phyloP scores from a whole-genome alignment of 495 filamentous ascomycete genomes.

The Trichoderma parareesei region DNA sequence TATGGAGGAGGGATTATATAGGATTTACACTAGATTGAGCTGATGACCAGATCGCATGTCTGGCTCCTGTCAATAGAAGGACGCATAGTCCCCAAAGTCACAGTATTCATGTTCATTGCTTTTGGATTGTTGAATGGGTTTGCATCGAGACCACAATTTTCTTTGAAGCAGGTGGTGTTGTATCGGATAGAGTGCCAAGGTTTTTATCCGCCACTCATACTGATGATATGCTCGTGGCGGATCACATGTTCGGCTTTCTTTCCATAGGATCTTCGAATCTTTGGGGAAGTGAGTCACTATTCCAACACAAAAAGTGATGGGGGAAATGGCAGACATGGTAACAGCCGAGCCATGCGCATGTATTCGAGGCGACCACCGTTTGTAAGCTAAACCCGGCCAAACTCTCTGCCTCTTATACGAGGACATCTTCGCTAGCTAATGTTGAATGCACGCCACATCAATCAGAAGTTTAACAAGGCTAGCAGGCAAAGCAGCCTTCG shows the following conservation, averaged over 20 bases:
- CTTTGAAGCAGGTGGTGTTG: neutral
- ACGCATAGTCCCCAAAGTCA: too few species aligned
- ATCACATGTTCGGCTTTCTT: neutral
- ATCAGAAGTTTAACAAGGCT: too few species aligned
- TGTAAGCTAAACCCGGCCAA: neutral
- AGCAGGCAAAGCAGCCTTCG: neutral
- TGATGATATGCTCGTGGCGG: too few species aligned
- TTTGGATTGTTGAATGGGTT: too few species aligned
- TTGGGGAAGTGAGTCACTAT: neutral
- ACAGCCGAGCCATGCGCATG: neutral
- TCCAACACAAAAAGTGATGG: neutral
- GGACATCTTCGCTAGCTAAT: slow-evolving; percentile 1
- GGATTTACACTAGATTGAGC: neutral
- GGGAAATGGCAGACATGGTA: neutral
- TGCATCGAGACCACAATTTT: too few species aligned
- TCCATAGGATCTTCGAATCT: neutral
- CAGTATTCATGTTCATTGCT: too few species aligned
- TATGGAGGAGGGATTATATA: neutral
- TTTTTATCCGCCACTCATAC: neutral
- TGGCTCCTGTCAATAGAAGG: neutral
- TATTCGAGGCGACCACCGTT: too few species aligned
- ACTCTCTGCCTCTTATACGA: neutral
- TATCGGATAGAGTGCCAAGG: neutral
- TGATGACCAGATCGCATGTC: neutral
- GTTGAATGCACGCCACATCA: neutral